These are phyloP conservation scores for Crotalaria pallida DNA, from an alignment of 306 rosid species.

Conservation along the genomic window DNA sequence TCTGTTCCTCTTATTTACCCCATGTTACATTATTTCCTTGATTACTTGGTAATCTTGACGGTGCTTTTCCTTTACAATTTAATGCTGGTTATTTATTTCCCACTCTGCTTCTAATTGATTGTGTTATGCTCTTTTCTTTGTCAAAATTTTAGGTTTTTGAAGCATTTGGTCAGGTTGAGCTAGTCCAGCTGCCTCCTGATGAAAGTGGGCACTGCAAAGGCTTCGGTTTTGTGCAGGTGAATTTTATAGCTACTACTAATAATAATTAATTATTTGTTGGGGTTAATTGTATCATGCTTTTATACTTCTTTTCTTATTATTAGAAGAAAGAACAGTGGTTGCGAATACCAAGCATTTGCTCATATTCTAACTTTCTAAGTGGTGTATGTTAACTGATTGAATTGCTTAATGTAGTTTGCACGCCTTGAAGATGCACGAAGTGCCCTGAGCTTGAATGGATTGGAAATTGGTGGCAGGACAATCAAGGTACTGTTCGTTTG, in stretches of 20 bases:
- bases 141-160: conserved; percentile 69
- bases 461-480: conserved; percentile 84
- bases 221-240: conserved; percentile 95
- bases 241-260: conserved; percentile 10
- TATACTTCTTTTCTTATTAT: not conserved
- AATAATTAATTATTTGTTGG: not conserved
- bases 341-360: not conserved
- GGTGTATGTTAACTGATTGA: conserved; percentile 23
- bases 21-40: not conserved
- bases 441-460: conserved; percentile 80
- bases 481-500: conserved; percentile 59
- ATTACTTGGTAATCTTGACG: not conserved
- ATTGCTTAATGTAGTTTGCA: conserved; percentile 56
- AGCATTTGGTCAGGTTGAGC: conserved; percentile 94
- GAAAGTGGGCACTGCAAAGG: conserved; percentile 92
- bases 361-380: conserved; percentile 14
- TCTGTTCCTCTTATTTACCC: not conserved
- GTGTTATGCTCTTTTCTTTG: conserved; percentile 3
- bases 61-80: not conserved
- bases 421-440: conserved; percentile 94
- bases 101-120: not conserved
- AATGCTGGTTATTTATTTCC: not conserved
- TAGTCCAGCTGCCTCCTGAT: conserved; percentile 90
- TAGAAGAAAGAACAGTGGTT: not conserved
- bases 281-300: not conserved